phyloP scores from a whole-genome alignment of 2,329 filamentous ascomycete species.

The Penicillium capsulatum region DNA sequence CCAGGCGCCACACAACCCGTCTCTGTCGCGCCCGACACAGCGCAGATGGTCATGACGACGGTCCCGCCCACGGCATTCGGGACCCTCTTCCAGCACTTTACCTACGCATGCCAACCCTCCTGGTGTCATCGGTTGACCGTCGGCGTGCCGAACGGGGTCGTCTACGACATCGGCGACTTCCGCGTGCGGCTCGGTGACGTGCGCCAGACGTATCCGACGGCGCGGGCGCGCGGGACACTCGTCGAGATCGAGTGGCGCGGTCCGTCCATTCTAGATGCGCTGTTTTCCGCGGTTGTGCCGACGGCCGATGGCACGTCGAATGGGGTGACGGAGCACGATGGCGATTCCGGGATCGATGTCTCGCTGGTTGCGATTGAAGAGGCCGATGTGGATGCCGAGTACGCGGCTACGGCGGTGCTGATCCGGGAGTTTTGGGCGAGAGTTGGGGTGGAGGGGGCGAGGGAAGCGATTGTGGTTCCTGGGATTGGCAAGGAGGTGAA shows the following conservation, averaged over 20 bases:
- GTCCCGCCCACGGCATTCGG: constrained; percentile 33
- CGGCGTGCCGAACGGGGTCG: constrained; percentile 33
- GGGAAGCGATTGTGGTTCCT: constrained; percentile 41
- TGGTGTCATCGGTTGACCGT: constrained; percentile 42
- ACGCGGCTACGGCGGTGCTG: constrained; percentile 30
- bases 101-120: constrained; percentile 40
- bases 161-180: constrained; percentile 44
- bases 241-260: constrained; percentile 45
- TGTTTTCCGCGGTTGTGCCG: constrained; percentile 9
- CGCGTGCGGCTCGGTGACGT: constrained; percentile 43
- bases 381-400: constrained; percentile 38
- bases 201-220: constrained; percentile 38
- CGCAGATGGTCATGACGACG: constrained; percentile 38
- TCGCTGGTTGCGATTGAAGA: constrained; percentile 31
- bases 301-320: constrained; percentile 1
- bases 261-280: constrained; percentile 31
- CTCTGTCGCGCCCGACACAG: not conserved
- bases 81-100: constrained; percentile 40
- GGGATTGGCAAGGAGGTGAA: constrained; percentile 40
- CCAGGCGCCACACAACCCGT: too few species aligned
- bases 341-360: constrained; percentile 28
- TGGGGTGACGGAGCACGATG: constrained; percentile 7
- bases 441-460: constrained; percentile 35
- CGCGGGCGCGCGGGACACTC: constrained; percentile 39
- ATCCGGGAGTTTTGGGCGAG: constrained; percentile 43